Evolutionary conservation across 2,329 filamentous ascomycete species (phyloP).

Genomic region (Calonectria montana): DNA sequence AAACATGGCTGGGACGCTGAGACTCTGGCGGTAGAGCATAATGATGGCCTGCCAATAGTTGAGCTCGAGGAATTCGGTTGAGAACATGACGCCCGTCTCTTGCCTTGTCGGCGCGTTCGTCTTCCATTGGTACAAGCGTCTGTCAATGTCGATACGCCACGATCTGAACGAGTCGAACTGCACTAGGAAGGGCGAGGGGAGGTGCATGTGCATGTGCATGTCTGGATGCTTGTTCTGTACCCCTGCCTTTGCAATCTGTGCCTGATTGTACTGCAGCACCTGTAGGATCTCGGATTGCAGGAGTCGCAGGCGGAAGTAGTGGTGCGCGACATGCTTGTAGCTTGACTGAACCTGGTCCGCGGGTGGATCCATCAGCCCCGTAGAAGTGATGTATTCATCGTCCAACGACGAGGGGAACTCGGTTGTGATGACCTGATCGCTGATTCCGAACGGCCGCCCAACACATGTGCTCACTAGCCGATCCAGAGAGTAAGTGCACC

Average conservation of each 20-base stretch:
- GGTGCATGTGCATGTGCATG: conserved; percentile 82
- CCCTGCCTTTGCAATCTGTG: conserved; percentile 77
- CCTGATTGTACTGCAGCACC: conserved; percentile 92
- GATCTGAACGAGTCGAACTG: conserved; percentile 87
- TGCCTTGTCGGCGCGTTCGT: conserved; percentile 79
- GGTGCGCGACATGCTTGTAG: conserved; percentile 91
- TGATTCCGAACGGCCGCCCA: conserved; percentile 91
- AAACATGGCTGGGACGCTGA: conserved; percentile 86
- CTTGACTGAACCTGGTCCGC: conserved; percentile 72
- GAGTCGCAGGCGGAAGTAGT: conserved; percentile 90
- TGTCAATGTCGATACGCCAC: conserved; percentile 90
- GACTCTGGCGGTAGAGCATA: conserved; percentile 92
- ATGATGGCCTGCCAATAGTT: conserved; percentile 99
- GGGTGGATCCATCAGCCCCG: conserved; percentile 75
- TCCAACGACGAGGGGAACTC: conserved; percentile 92
- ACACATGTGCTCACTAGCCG: conserved; percentile 95
- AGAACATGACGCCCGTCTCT: conserved; percentile 89
- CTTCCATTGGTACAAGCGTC: conserved; percentile 87
- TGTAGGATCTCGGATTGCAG: conserved; percentile 96
- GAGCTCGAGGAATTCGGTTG: conserved; percentile 88
- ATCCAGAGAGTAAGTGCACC: conserved; percentile 96
- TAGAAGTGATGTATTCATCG: conserved; percentile 86
- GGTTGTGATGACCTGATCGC: conserved; percentile 96
- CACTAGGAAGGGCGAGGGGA: conserved; percentile 87
- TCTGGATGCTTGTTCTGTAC: conserved; percentile 76